Conservation (phyloP, 345 rosid species). For the Arabidopsis arenosa region DNA sequence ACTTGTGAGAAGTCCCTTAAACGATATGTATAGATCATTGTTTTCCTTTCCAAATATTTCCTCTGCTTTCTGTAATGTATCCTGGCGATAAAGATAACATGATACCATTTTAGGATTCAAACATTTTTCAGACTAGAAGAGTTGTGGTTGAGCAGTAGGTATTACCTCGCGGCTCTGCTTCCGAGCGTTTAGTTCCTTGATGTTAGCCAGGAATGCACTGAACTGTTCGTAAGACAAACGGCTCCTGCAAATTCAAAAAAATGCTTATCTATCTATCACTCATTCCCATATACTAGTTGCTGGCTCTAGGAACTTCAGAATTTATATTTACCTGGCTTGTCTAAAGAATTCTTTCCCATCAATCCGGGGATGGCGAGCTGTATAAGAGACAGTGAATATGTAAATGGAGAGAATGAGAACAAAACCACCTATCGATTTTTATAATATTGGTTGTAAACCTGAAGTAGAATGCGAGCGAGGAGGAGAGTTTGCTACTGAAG, state of each 20-base stretch:
- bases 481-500: constrained; percentile 91
- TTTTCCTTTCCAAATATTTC: constrained; percentile 86
- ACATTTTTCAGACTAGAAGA: neutral
- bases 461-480: constrained; percentile 74
- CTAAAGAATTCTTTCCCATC: constrained; percentile 99
- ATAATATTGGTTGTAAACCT: constrained; percentile 50
- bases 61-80: constrained; percentile 88
- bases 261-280: neutral
- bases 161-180: constrained; percentile 90
- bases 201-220: constrained; percentile 89
- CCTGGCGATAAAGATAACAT: constrained; percentile 48
- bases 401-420: neutral
- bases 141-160: neutral
- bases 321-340: constrained; percentile 73
- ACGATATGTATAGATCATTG: constrained; percentile 80
- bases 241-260: constrained; percentile 55
- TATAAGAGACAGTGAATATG: neutral
- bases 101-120: neutral
- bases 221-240: constrained; percentile 91
- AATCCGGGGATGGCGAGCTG: constrained; percentile 66
- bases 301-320: neutral
- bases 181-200: constrained; percentile 90
- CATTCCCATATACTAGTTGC: constrained; percentile 2
- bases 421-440: neutral
- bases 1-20: constrained; percentile 81